Conservation (phyloP, 1,284 basidiomycete genomes). For the Afroboletus lepidellus region DNA sequence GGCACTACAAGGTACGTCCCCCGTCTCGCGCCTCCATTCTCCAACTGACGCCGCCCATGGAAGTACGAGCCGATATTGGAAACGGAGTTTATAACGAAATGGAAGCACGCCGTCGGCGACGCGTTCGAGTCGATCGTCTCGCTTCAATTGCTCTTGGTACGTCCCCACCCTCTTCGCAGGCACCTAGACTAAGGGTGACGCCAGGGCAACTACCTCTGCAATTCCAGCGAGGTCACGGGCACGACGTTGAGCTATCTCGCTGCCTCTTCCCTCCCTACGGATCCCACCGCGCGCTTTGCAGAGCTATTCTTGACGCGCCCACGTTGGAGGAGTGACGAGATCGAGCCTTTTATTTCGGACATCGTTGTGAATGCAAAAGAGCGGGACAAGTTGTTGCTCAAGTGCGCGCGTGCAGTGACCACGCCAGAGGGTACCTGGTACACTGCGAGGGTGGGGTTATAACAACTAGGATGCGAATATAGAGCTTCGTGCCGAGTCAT, state of each 20-base stretch:
- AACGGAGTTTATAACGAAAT: conserved; percentile 58
- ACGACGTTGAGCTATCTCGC: conserved; percentile 66
- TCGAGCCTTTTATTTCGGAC: conserved; percentile 77
- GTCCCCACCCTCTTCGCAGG: conserved; percentile 18
- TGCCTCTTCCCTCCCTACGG: conserved; percentile 65
- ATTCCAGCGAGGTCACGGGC: conserved; percentile 28
- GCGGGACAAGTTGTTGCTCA: conserved; percentile 81
- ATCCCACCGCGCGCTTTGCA: conserved; percentile 74
- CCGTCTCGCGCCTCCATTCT: neutral
- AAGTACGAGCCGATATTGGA: conserved; percentile 58
- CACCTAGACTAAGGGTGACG: neutral
- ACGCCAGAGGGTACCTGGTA: conserved; percentile 70
- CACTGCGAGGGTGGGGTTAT: conserved; percentile 59
- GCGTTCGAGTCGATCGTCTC: conserved; percentile 60
- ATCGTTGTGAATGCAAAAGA: conserved; percentile 83
- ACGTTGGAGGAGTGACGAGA: conserved; percentile 78
- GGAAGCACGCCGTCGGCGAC: conserved; percentile 74
- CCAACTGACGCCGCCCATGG: conserved; percentile 3
- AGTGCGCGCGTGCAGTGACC: conserved; percentile 78
- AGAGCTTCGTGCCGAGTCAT: too few relatives aligned
- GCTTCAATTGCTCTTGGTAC: conserved; percentile 64
- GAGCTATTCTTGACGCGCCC: conserved; percentile 80
- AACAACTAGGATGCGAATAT: conserved; percentile 31
- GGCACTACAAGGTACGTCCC: conserved; percentile 54
- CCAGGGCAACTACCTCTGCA: conserved; percentile 71